Evolutionary conservation across 768 basidiomycete genomes (phyloP).

Genomic region (Suillus plorans): DNA sequence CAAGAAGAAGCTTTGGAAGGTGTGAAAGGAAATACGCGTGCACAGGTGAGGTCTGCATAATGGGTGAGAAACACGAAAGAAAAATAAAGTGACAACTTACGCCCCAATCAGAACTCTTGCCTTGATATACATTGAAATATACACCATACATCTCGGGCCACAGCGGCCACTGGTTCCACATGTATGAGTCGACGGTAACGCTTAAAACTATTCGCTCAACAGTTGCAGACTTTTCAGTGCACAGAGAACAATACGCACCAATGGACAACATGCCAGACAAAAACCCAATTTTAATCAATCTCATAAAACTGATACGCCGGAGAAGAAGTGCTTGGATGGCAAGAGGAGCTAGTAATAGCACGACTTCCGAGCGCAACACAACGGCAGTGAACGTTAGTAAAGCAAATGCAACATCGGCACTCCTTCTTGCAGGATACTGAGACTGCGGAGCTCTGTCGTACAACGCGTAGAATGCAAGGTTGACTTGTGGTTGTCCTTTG

Average conservation of each 20-base stretch:
- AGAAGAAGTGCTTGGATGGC: conserved; percentile 50
- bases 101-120: conserved; percentile 91
- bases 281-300: conserved; percentile 50
- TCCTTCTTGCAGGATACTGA: conserved; percentile 33
- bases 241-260: conserved; percentile 37
- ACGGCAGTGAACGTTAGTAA: conserved; percentile 67
- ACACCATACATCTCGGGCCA: conserved; percentile 87
- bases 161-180: conserved; percentile 70
- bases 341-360: conserved; percentile 62
- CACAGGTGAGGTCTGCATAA: conserved; percentile 62
- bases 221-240: not conserved
- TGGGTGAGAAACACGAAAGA: conserved; percentile 4
- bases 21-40: conserved; percentile 62
- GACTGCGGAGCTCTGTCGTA: conserved; percentile 38
- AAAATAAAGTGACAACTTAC: conserved; percentile 44
- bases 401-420: conserved; percentile 44
- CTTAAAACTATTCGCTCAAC: conserved; percentile 49
- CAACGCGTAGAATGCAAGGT: conserved; percentile 54
- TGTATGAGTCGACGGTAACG: conserved; percentile 74
- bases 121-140: conserved; percentile 84
- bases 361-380: conserved; percentile 80
- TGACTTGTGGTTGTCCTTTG: conserved; percentile 43
- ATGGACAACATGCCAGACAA: conserved; percentile 48
- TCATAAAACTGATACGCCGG: conserved; percentile 41
- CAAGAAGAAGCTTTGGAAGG: conserved; percentile 78